Conservation (phyloP, 2,329 filamentous ascomycete species). For the Fusarium anthophilum region DNA sequence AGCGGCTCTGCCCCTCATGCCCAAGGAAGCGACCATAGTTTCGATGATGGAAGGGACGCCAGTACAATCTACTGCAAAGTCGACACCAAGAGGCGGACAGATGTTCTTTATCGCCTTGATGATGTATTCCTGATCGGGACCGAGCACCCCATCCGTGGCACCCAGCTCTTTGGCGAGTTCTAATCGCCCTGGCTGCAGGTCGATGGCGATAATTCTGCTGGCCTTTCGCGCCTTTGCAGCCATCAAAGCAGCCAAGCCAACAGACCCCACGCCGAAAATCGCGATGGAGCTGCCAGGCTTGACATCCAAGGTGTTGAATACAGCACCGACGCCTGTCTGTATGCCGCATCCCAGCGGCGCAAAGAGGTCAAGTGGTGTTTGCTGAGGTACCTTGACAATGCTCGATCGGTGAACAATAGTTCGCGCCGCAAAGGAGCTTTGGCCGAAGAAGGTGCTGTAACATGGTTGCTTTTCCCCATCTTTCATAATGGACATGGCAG, state of each 20-base stretch:
- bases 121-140: neutral
- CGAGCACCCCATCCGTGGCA: slow-evolving; percentile 8
- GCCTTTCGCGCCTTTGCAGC: slow-evolving; percentile 6
- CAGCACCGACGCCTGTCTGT: slow-evolving; percentile 22
- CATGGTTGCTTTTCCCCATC: neutral
- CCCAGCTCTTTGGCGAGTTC: slow-evolving; percentile 15
- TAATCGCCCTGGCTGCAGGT: slow-evolving; percentile 1
- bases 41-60: slow-evolving; percentile 18
- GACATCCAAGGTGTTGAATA: slow-evolving; percentile 19
- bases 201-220: slow-evolving; percentile 8
- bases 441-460: slow-evolving; percentile 23
- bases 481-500: neutral
- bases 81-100: slow-evolving; percentile 3
- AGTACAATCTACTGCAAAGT: slow-evolving; percentile 30
- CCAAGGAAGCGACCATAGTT: slow-evolving; percentile 8
- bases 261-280: slow-evolving; percentile 14
- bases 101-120: neutral
- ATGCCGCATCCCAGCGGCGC: slow-evolving; percentile 25
- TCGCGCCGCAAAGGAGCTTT: slow-evolving; percentile 21
- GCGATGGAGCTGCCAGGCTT: slow-evolving; percentile 8
- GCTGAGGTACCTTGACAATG: slow-evolving; percentile 11
- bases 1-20: slow-evolving; percentile 14
- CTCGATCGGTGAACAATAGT: slow-evolving; percentile 12
- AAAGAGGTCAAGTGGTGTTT: slow-evolving; percentile 1
- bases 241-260: slow-evolving; percentile 28